Evolutionary conservation across 140 eudicot species (phyloP).

Genomic region (Erigeron philadelphicus): DNA sequence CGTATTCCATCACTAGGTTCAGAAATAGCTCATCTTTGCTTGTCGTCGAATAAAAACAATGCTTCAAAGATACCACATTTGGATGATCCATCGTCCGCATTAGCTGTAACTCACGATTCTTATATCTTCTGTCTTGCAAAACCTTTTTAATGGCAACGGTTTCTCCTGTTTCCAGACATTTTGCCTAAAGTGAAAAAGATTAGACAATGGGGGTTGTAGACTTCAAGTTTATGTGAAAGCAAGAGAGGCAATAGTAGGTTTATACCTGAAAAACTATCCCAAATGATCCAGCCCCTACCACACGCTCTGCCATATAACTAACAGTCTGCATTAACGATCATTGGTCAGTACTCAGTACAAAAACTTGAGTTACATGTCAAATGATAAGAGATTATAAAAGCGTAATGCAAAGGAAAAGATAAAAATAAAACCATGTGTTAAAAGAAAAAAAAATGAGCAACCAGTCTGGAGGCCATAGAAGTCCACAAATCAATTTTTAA

Average conservation of each 20-base stretch:
- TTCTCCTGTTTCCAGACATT: conserved; percentile 64
- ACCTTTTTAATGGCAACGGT: conserved; percentile 67
- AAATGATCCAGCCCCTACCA: conserved; percentile 37
- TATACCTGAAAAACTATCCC: conserved; percentile 41
- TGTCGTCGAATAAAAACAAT: conserved; percentile 62
- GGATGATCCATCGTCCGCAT: conserved; percentile 65
- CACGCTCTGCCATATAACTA: conserved; percentile 72
- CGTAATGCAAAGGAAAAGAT: conserved; percentile 5
- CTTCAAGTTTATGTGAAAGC: neutral
- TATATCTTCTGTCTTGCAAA: conserved; percentile 58
- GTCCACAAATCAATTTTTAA: neutral
- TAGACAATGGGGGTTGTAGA: neutral
- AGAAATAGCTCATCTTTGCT: conserved; percentile 53
- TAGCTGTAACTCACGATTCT: conserved; percentile 59
- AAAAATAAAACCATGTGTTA: neutral
- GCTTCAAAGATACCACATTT: conserved; percentile 54
- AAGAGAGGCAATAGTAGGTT: neutral
- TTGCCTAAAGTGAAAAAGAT: conserved; percentile 35
- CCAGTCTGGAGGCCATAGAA: conserved; percentile 2
- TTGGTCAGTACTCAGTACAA: neutral
- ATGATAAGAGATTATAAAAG: neutral
- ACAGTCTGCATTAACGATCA: conserved; percentile 53
- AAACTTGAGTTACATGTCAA: neutral
- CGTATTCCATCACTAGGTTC: conserved; percentile 63
- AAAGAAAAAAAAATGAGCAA: neutral